Percentiles rank a stretch among this genome's conserved stretches.
These are phyloP conservation scores for Rauvolfia tetraphylla DNA, from an alignment of 257 asterid genomes.

Conservation along the genomic window DNA sequence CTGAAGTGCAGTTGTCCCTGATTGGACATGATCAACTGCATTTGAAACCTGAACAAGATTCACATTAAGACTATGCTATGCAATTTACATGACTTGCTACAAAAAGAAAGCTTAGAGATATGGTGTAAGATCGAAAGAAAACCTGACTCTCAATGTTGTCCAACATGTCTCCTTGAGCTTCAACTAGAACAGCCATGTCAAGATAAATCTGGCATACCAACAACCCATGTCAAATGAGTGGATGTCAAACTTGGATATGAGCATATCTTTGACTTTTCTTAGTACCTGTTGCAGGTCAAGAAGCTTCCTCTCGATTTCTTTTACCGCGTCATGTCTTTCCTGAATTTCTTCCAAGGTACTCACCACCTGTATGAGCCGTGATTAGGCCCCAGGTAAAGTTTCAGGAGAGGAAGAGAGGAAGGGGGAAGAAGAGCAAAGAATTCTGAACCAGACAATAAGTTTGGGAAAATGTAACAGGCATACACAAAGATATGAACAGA, in stretches of 20 bases:
- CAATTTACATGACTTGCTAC: background rate
- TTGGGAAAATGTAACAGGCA: background rate
- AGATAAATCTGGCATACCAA: conserved; percentile 50
- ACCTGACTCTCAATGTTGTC: conserved; percentile 93
- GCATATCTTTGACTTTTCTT: background rate
- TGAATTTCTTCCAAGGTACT: conserved; percentile 82
- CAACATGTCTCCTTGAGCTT: conserved; percentile 77
- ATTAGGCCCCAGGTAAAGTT: conserved; percentile 2
- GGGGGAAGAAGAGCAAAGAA: background rate
- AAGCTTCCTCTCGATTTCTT: conserved; percentile 80
- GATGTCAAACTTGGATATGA: background rate
- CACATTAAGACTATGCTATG: conserved; percentile 23
- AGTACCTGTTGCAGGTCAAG: conserved; percentile 80
- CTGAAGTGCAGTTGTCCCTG: conserved; percentile 60
- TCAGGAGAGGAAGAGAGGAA: too few relatives aligned
- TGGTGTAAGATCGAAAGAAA: conserved; percentile 13
- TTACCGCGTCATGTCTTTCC: conserved; percentile 85
- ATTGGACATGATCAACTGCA: conserved; percentile 67
- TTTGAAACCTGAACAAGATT: conserved; percentile 50
- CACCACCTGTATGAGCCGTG: conserved; percentile 40
- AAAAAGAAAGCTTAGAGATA: background rate
- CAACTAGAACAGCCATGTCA: conserved; percentile 82
- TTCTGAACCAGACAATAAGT: too few relatives aligned
- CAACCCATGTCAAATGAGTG: conserved; percentile 8
- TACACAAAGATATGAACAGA: background rate